These are phyloP conservation scores for Aspergillus steynii DNA, from an alignment of 495 filamentous ascomycete genomes.

Conservation along the genomic window DNA sequence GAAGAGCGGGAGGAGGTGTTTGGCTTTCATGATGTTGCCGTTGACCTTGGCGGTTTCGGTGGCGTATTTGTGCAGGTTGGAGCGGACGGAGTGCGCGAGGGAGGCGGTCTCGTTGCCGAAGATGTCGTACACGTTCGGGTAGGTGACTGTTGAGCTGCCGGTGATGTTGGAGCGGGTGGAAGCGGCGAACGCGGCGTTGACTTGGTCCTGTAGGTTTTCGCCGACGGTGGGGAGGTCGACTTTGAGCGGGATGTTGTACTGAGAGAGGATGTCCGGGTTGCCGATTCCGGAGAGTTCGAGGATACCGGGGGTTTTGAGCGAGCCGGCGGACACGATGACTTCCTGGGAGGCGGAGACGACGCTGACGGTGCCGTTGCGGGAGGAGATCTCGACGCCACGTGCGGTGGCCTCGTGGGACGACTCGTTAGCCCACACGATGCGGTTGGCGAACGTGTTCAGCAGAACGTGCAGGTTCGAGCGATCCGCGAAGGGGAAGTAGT, in stretches of 20 bases:
- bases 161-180: slow-evolving; percentile 5
- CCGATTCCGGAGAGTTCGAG: slow-evolving; percentile 67
- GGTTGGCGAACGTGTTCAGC: slow-evolving; percentile 32
- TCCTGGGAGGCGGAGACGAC: slow-evolving; percentile 51
- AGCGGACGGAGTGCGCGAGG: slow-evolving; percentile 20
- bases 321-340: slow-evolving; percentile 61
- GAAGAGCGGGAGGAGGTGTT: slow-evolving; percentile 32
- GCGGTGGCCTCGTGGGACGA: slow-evolving; percentile 8
- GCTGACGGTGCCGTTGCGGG: slow-evolving; percentile 15
- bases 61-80: slow-evolving; percentile 28
- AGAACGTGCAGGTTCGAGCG: slow-evolving; percentile 23
- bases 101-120: slow-evolving; percentile 28
- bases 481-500: slow-evolving; percentile 31
- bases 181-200: slow-evolving; percentile 15
- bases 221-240: slow-evolving; percentile 46
- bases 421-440: slow-evolving; percentile 26
- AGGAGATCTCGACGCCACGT: slow-evolving; percentile 16
- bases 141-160: slow-evolving; percentile 15
- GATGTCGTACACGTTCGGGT: slow-evolving; percentile 27
- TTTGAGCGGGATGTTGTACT: slow-evolving; percentile 30
- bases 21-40: slow-evolving; percentile 22
- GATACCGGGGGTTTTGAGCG: slow-evolving; percentile 54
- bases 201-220: slow-evolving; percentile 52
- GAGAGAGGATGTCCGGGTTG: slow-evolving; percentile 27
- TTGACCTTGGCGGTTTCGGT: slow-evolving; percentile 26